These are phyloP conservation scores for Poa annua DNA, from an alignment of 176 grass and related monocot species.

Conservation along the genomic window DNA sequence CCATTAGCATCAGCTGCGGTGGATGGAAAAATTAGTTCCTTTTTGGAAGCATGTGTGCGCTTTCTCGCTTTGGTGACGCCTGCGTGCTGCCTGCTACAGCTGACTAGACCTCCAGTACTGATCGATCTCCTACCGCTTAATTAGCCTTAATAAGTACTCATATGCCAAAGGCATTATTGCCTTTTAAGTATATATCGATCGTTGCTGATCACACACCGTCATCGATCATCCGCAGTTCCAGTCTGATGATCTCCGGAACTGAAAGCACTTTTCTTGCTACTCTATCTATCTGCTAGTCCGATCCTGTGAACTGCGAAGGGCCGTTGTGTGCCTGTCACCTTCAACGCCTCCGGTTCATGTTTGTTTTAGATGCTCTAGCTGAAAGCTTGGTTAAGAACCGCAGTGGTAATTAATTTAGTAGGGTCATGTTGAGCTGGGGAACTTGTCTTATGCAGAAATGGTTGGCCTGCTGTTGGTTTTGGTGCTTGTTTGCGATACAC, in stretches of 20 bases:
- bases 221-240: constrained; percentile 21
- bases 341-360: not conserved
- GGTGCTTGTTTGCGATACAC: not conserved
- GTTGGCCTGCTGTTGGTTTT: constrained; percentile 28
- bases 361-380: not conserved
- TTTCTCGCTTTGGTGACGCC: constrained; percentile 25
- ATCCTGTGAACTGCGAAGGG: constrained; percentile 19
- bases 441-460: not conserved
- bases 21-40: constrained; percentile 28
- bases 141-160: not conserved
- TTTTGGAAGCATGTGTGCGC: constrained; percentile 34
- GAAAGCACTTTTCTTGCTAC: constrained; percentile 21
- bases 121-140: not conserved
- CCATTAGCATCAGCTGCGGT: not conserved
- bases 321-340: not conserved
- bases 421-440: not conserved
- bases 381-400: not conserved
- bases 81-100: constrained; percentile 18
- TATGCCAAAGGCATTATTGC: not conserved
- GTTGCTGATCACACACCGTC: not conserved
- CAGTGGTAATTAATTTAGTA: not conserved
- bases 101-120: constrained; percentile 23
- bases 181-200: not conserved
- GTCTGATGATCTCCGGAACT: not conserved
- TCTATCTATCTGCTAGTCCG: not conserved